These are phyloP conservation scores for Colletotrichum sojae DNA, from an alignment of 2,329 filamentous ascomycete species.

Conservation along the genomic window DNA sequence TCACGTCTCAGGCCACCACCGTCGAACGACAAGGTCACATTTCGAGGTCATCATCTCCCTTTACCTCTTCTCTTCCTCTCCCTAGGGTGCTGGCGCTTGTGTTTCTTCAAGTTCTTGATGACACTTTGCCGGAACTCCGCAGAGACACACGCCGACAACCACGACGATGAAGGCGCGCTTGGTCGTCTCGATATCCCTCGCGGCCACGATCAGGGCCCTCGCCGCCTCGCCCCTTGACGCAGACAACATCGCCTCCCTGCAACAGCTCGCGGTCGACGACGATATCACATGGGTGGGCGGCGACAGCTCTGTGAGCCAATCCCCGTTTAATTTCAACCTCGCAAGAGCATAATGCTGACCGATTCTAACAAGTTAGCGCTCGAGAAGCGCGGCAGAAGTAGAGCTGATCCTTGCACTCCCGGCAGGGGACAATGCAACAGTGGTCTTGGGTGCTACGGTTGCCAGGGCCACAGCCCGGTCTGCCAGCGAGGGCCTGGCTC, in stretches of 20 bases:
- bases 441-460: conserved; percentile 21
- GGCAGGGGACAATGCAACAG: conserved; percentile 17
- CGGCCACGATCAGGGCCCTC: neutral
- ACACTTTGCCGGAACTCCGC: neutral
- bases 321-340: too few relatives aligned
- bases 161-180: neutral
- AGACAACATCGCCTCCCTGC: neutral
- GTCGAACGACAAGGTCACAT: neutral
- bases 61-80: neutral
- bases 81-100: neutral
- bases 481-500: conserved; percentile 13
- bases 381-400: conserved; percentile 11
- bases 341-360: too few relatives aligned
- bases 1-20: neutral
- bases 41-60: too few relatives aligned
- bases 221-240: neutral
- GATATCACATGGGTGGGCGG: neutral
- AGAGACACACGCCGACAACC: neutral
- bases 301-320: neutral
- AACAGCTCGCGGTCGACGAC: neutral
- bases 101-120: neutral
- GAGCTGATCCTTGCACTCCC: conserved; percentile 8
- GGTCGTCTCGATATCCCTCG: neutral
- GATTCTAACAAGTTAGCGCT: conserved; percentile 12
- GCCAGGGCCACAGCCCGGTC: conserved; percentile 21